A percentile compares a stretch with the other conserved stretches of the same genome.
These are phyloP conservation scores for Sicyos edulis DNA, from an alignment of 306 rosid genomes.

Conservation along the genomic window DNA sequence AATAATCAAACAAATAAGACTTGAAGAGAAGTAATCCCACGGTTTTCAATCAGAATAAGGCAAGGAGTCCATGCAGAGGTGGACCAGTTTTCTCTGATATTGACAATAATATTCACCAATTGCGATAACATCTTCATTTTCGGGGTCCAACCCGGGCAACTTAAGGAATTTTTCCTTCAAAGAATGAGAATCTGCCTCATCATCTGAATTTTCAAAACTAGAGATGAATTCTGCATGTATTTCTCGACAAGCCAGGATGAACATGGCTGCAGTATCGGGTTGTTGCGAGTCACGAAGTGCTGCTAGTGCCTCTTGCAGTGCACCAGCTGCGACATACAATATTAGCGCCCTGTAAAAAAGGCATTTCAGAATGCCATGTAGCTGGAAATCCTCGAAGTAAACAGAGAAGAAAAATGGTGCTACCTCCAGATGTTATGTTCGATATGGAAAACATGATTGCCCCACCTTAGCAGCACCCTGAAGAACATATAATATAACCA, in stretches of 20 bases:
- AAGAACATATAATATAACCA: slow-evolving; percentile 23
- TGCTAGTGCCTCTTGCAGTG: slow-evolving; percentile 86
- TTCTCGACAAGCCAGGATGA: slow-evolving; percentile 91
- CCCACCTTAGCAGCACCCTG: slow-evolving; percentile 98
- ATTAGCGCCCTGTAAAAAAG: slow-evolving; percentile 74
- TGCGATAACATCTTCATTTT: slow-evolving; percentile 71
- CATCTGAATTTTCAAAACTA: slow-evolving; percentile 33
- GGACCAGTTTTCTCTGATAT: slow-evolving; percentile 84
- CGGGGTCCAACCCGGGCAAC: slow-evolving; percentile 66
- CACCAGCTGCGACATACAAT: slow-evolving; percentile 90
- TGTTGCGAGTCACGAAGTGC: slow-evolving; percentile 87
- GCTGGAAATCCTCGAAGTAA: slow-evolving; percentile 5
- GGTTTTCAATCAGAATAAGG: slow-evolving; percentile 55
- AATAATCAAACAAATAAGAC: not conserved
- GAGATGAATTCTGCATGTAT: slow-evolving; percentile 56
- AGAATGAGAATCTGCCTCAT: slow-evolving; percentile 45
- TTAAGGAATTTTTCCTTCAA: slow-evolving; percentile 36
- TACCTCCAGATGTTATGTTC: slow-evolving; percentile 98
- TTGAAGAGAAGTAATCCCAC: not conserved
- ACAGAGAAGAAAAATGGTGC: slow-evolving; percentile 17
- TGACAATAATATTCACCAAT: slow-evolving; percentile 73
- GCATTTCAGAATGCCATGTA: slow-evolving; percentile 26
- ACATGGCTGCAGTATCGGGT: slow-evolving; percentile 94
- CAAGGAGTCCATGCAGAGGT: slow-evolving; percentile 86
- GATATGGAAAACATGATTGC: slow-evolving; percentile 51